Evolutionary conservation across 2,329 filamentous ascomycete species (phyloP).

Genomic region (Scleromitrula shiraiana): DNA sequence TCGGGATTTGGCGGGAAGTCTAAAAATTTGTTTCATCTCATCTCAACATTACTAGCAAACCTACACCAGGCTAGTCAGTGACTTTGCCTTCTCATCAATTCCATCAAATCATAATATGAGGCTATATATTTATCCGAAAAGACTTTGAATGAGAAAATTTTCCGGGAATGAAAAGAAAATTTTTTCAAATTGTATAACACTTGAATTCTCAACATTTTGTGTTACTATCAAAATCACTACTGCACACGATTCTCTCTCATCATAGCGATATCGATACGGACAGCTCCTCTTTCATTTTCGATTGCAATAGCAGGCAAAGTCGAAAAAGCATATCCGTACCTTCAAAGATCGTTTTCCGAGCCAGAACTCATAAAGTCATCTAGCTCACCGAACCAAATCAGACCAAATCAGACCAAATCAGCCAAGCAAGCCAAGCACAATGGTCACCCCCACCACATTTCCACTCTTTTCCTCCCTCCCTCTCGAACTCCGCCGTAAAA

Average conservation of each 20-base stretch:
- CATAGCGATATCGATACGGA: background rate
- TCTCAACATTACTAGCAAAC: background rate
- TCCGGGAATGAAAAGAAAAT: background rate
- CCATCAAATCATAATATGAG: background rate
- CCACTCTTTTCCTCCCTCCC: background rate
- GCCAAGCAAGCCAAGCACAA: too few relatives aligned
- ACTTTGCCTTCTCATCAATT: background rate
- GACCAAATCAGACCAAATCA: too few relatives aligned
- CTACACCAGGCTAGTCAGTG: background rate
- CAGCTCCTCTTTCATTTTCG: background rate
- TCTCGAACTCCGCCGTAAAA: conserved; percentile 1
- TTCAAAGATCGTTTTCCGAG: too few relatives aligned
- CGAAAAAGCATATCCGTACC: too few relatives aligned
- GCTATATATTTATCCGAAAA: background rate
- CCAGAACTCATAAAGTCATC: background rate
- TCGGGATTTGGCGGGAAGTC: background rate
- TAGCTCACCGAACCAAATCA: background rate
- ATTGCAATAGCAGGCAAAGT: background rate
- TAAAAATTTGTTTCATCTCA: background rate
- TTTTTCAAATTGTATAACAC: background rate
- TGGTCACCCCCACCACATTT: background rate
- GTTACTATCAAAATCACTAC: background rate
- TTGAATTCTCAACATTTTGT: background rate
- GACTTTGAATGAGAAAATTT: background rate
- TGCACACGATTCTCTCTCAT: background rate